Conservation (phyloP, 164 flowering plant genomes). For the Vitis riparia region DNA sequence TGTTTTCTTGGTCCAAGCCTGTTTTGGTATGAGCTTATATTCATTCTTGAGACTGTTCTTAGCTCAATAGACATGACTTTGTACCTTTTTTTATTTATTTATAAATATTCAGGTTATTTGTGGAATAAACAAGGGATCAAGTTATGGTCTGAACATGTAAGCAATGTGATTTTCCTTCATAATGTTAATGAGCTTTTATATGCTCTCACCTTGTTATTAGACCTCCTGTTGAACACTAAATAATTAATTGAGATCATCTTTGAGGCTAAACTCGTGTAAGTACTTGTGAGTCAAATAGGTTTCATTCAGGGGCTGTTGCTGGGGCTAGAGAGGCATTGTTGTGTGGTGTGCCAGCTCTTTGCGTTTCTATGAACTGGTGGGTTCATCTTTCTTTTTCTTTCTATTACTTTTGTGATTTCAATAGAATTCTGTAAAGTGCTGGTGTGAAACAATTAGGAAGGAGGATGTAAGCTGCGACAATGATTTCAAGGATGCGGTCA, state of each 20-base stretch:
- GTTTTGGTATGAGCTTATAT: background rate
- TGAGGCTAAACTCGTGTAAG: background rate
- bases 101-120: constrained; percentile 3
- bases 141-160: constrained; percentile 9
- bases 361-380: constrained; percentile 15
- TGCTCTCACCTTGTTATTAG: too few relatives aligned
- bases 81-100: background rate
- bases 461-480: constrained; percentile 10
- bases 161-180: too few relatives aligned
- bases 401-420: background rate
- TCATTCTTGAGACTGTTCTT: too few relatives aligned
- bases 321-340: constrained; percentile 23
- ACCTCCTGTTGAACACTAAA: too few relatives aligned
- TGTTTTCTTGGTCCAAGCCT: constrained; percentile 14
- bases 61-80: too few relatives aligned
- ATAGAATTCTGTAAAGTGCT: too few relatives aligned
- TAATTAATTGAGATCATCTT: too few relatives aligned
- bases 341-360: constrained; percentile 20
- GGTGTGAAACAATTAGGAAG: constrained; percentile 6
- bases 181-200: too few relatives aligned
- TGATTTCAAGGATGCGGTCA: constrained; percentile 14
- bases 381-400: background rate
- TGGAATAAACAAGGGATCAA: constrained; percentile 18
- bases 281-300: background rate
- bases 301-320: constrained; percentile 17